These are phyloP conservation scores for Protomyces pachydermus DNA, from an alignment of 1,139 yeast species.

Conservation along the genomic window DNA sequence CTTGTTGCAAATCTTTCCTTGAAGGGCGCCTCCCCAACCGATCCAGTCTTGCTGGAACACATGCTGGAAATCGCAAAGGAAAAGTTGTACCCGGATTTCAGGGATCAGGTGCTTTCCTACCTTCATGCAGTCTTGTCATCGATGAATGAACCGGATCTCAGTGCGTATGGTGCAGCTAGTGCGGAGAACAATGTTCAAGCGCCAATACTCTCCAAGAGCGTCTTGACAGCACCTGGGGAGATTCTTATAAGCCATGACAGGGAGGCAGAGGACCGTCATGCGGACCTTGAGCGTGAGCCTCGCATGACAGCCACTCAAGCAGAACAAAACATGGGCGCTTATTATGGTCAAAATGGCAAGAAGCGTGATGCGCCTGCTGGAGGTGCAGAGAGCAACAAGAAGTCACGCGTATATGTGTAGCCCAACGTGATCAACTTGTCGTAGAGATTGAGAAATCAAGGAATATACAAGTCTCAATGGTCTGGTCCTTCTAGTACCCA, in stretches of 20 bases:
- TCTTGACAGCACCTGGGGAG: not conserved
- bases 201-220: not conserved
- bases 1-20: not conserved
- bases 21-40: not conserved
- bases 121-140: not conserved
- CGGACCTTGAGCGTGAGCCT: no score
- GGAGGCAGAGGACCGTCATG: not conserved
- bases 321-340: not conserved
- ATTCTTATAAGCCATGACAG: not conserved
- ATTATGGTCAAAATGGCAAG: not conserved
- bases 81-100: not conserved
- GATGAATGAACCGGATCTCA: not conserved
- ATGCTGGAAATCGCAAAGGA: not conserved
- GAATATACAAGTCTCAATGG: not conserved
- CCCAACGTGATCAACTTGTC: not conserved
- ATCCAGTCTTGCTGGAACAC: not conserved
- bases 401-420: not conserved
- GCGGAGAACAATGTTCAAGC: not conserved
- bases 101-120: not conserved
- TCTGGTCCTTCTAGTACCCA: conserved; percentile 20
- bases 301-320: no score
- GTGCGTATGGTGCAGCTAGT: not conserved
- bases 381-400: not conserved
- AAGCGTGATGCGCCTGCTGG: no score
- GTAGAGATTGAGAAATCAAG: no score